Percentiles rank a stretch among this genome's conserved stretches.
Evolutionary conservation across 2,329 filamentous ascomycete genomes (phyloP).

Genomic region (Chaetomiaceae sp.): DNA sequence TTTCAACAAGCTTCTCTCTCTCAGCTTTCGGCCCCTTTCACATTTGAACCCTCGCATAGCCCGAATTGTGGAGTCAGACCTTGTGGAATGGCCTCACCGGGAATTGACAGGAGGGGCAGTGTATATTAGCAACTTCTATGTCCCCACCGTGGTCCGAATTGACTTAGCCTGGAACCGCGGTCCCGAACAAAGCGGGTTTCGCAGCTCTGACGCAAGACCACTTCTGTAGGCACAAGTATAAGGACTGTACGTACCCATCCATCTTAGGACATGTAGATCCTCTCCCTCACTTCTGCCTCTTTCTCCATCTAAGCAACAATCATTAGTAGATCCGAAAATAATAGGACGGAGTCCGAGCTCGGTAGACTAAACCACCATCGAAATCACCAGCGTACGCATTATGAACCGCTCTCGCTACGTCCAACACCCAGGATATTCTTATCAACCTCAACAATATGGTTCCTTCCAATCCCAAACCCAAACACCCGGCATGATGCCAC

Average conservation of each 20-base stretch:
- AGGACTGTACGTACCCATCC: constrained; percentile 13
- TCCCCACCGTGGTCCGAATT: neutral
- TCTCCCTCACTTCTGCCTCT: constrained; percentile 8
- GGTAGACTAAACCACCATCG: neutral
- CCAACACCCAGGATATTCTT: constrained; percentile 11
- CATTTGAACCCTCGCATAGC: neutral
- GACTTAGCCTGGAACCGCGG: constrained; percentile 6
- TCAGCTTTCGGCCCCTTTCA: too few relatives aligned
- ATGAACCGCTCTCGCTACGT: constrained; percentile 22
- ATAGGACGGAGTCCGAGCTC: neutral
- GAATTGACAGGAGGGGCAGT: neutral
- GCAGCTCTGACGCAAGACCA: constrained; percentile 5
- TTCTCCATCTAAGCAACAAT: neutral
- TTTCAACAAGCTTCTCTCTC: neutral
- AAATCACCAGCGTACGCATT: neutral
- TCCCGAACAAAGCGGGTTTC: constrained; percentile 11
- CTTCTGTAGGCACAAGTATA: constrained; percentile 17
- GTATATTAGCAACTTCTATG: too few relatives aligned
- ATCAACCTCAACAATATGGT: constrained; percentile 9
- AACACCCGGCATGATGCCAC: constrained; percentile 16
- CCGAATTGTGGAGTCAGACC: neutral
- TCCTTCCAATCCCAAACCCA: neutral
- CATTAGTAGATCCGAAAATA: constrained; percentile 10
- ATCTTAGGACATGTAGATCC: constrained; percentile 3
- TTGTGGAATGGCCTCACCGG: neutral